Percentiles rank a stretch among this genome's conserved stretches.
Conservation (phyloP, 805 yeast species). For the Metschnikowia vanudenii region DNA sequence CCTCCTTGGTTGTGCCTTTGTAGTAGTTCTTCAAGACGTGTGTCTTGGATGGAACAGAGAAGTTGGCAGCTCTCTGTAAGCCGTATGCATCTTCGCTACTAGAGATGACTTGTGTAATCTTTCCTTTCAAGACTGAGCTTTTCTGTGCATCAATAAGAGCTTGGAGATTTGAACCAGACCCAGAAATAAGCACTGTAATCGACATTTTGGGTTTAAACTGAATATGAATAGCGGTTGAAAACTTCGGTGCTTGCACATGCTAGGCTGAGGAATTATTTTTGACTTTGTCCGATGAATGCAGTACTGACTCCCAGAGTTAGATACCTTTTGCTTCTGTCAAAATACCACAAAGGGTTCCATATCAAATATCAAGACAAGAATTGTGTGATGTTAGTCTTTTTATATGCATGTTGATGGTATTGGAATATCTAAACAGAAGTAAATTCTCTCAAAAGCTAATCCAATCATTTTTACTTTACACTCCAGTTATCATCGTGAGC, state of each 20-base stretch:
- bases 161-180: constrained; percentile 93
- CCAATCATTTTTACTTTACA: background rate
- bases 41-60: constrained; percentile 64
- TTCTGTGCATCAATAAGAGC: constrained; percentile 79
- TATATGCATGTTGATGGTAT: too few species aligned
- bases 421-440: too few species aligned
- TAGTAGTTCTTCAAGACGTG: constrained; percentile 76
- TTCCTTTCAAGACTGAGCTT: constrained; percentile 44
- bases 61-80: constrained; percentile 68
- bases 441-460: too few species aligned
- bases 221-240: background rate
- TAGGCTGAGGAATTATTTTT: constrained; percentile 3
- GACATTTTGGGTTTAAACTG: constrained; percentile 8
- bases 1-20: constrained; percentile 68
- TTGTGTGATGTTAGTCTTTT: too few species aligned
- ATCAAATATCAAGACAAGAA: too few species aligned
- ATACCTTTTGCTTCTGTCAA: background rate
- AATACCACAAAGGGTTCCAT: too few species aligned
- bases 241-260: constrained; percentile 1
- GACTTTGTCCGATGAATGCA: constrained; percentile 9
- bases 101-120: constrained; percentile 77
- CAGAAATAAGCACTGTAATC: constrained; percentile 84
- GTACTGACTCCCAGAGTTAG: background rate
- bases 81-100: constrained; percentile 89
- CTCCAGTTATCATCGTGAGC: background rate